A percentile compares a stretch with the other conserved stretches of the same genome.
Conservation (phyloP, 208 protist species). For the Phytomonas francai region DNA sequence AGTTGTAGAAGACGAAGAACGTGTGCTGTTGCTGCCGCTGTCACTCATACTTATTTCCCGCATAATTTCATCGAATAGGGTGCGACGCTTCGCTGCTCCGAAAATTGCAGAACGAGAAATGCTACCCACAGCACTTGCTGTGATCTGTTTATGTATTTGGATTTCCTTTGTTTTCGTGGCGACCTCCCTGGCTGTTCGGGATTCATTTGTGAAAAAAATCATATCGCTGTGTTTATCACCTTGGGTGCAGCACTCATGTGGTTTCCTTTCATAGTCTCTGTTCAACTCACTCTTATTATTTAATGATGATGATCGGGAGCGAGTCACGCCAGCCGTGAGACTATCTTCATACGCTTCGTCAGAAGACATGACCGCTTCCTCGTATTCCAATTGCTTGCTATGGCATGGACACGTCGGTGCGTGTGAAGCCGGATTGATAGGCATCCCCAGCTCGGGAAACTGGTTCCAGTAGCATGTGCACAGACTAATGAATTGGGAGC, state of each 20-base stretch:
- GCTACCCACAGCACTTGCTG: not conserved
- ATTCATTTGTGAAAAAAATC: not conserved
- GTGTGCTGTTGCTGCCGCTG: not conserved
- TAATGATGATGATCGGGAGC: not conserved
- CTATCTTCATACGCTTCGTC: not conserved
- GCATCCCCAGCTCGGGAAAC: constrained; percentile 41
- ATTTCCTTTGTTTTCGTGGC: not conserved
- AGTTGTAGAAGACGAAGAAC: not conserved
- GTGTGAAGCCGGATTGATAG: constrained; percentile 64
- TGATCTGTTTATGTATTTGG: not conserved
- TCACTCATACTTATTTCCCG: constrained; percentile 1
- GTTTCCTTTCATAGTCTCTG: not conserved
- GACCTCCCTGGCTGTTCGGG: not conserved
- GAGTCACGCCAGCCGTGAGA: not conserved
- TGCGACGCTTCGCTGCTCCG: constrained; percentile 27
- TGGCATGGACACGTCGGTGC: constrained; percentile 49
- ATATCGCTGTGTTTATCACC: not conserved
- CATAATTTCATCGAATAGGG: constrained; percentile 17
- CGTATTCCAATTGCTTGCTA: constrained; percentile 21
- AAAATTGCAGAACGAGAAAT: constrained; percentile 23
- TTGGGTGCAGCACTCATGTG: not conserved
- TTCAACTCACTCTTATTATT: not conserved
- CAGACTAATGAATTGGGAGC: constrained; percentile 14
- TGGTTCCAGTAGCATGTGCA: constrained; percentile 41
- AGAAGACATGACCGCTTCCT: constrained; percentile 1